A percentile compares a stretch with the other conserved stretches of the same genome.
These are phyloP conservation scores for Ascochyta clinopodiicola DNA, from an alignment of 2,329 filamentous ascomycete species.

Conservation along the genomic window DNA sequence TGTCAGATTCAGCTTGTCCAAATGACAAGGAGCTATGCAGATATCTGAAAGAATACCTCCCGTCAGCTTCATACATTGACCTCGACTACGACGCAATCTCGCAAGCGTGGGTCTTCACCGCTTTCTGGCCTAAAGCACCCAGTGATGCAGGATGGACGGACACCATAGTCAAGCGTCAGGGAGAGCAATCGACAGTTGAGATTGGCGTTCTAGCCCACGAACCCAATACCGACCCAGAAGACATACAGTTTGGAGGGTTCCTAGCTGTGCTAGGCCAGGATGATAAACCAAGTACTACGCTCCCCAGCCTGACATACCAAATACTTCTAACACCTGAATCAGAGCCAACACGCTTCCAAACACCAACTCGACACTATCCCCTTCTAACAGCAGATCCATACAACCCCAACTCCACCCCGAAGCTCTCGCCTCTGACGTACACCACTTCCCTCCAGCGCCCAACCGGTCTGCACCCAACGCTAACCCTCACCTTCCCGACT, in stretches of 20 bases:
- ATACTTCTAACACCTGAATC: slow-evolving; percentile 5
- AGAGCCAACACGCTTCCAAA: slow-evolving; percentile 82
- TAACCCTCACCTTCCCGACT: slow-evolving; percentile 72
- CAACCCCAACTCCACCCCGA: slow-evolving; percentile 35
- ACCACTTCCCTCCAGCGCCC: slow-evolving; percentile 70
- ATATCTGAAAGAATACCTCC: slow-evolving; percentile 55
- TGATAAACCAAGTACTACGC: slow-evolving; percentile 64
- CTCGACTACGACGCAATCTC: slow-evolving; percentile 77
- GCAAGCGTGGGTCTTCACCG: slow-evolving; percentile 69
- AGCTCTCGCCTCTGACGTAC: slow-evolving; percentile 53
- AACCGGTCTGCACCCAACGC: slow-evolving; percentile 81
- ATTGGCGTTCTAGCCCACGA: slow-evolving; percentile 79
- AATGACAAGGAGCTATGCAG: slow-evolving; percentile 54
- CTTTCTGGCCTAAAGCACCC: slow-evolving; percentile 61
- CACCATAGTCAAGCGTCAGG: slow-evolving; percentile 36
- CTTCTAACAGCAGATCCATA: slow-evolving; percentile 39
- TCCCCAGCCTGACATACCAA: not conserved
- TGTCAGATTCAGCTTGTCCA: not conserved
- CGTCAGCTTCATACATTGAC: slow-evolving; percentile 70
- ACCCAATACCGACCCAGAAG: slow-evolving; percentile 69
- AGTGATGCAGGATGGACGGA: slow-evolving; percentile 55
- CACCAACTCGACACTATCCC: slow-evolving; percentile 80
- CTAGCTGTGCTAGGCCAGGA: slow-evolving; percentile 80
- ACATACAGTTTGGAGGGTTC: slow-evolving; percentile 79
- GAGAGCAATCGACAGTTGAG: slow-evolving; percentile 67